Conservation (phyloP, 202 grass and related monocot genomes). For the Elaeis oleifera region DNA sequence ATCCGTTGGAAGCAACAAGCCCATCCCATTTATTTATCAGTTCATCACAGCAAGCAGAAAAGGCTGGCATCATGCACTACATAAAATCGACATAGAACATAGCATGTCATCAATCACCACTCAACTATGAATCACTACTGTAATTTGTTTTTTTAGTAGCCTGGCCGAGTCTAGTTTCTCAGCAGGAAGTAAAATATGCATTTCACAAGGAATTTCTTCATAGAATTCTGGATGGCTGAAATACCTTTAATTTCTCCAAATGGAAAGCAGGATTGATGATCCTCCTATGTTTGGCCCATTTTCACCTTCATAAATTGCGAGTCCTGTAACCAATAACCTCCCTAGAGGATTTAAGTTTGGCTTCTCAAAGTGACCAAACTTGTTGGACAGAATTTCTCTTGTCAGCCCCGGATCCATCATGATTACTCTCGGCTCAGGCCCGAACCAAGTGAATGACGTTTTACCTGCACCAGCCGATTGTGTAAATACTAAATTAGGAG, state of each 20-base stretch:
- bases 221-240: background rate
- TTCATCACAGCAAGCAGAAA: constrained; percentile 50
- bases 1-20: constrained; percentile 22
- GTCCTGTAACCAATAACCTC: constrained; percentile 26
- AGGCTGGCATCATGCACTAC: constrained; percentile 62
- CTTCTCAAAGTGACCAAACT: constrained; percentile 50
- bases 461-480: constrained; percentile 30
- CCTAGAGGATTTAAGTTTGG: constrained; percentile 6
- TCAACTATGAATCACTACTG: too few species aligned
- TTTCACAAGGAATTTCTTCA: too few species aligned
- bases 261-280: constrained; percentile 82
- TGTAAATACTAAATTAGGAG: too few species aligned
- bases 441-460: constrained; percentile 52
- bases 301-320: constrained; percentile 44
- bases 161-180: too few species aligned
- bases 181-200: too few species aligned
- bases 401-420: constrained; percentile 52
- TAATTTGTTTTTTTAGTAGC: too few species aligned
- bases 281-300: constrained; percentile 73
- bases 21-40: constrained; percentile 44
- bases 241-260: constrained; percentile 69
- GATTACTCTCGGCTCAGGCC: constrained; percentile 32
- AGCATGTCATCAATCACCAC: too few species aligned
- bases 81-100: background rate
- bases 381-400: constrained; percentile 52